phyloP scores from a whole-genome alignment of 139 green algal genomes.

The Micractinium sp. region DNA sequence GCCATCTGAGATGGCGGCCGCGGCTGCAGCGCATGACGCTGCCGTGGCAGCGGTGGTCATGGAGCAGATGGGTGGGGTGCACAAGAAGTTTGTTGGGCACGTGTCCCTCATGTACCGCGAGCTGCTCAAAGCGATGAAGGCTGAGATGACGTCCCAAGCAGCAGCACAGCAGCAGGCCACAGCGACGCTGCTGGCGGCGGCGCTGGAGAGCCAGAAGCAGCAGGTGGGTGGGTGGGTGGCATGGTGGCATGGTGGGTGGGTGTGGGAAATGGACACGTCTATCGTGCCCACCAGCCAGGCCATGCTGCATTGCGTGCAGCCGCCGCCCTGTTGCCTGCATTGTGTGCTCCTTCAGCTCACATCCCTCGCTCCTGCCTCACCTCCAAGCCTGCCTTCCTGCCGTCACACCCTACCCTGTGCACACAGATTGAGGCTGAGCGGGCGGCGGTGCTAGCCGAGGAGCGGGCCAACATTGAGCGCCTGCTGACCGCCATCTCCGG shows the following conservation, averaged over 20 bases:
- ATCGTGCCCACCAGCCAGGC: too few relatives aligned
- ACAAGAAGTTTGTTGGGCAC: slow-evolving; percentile 48
- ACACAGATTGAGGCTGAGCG: slow-evolving; percentile 48
- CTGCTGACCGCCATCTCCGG: slow-evolving; percentile 49
- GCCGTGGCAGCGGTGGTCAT: slow-evolving; percentile 27
- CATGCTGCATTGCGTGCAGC: neutral
- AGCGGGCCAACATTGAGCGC: slow-evolving; percentile 49
- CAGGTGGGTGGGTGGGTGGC: neutral
- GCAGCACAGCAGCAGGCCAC: slow-evolving; percentile 11
- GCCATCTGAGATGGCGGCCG: neutral
- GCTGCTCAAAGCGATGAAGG: slow-evolving; percentile 51
- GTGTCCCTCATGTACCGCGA: slow-evolving; percentile 46
- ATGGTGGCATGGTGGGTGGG: neutral
- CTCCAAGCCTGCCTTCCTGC: neutral
- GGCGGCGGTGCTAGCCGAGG: slow-evolving; percentile 46
- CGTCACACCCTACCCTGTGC: neutral
- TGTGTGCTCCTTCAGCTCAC: neutral
- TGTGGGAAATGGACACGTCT: too few relatives aligned
- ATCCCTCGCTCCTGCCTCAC: neutral
- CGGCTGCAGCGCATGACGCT: neutral
- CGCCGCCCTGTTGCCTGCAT: neutral
- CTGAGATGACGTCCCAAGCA: slow-evolving; percentile 50
- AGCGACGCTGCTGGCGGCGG: neutral
- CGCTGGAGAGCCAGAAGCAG: slow-evolving; percentile 24
- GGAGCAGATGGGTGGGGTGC: slow-evolving; percentile 31